phyloP scores from a whole-genome alignment of 208 protist genomes.

The Phytomonas sp. region DNA sequence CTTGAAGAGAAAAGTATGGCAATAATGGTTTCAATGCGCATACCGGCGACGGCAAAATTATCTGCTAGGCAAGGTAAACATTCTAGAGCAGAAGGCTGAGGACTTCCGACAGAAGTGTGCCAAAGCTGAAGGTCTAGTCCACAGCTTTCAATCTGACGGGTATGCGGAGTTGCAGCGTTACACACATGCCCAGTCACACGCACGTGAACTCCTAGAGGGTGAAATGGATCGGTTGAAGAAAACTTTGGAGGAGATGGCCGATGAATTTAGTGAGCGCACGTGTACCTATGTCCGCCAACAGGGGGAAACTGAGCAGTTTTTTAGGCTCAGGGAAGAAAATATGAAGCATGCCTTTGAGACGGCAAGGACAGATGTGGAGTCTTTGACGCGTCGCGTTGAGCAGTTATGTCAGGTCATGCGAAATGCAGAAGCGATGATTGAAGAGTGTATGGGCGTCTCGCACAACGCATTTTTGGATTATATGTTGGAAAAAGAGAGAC shows the following conservation, averaged over 20 bases:
- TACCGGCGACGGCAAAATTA: neutral
- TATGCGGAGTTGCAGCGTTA: neutral
- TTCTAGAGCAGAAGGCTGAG: neutral
- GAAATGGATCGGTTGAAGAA: conserved; percentile 30
- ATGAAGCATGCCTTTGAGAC: conserved; percentile 15
- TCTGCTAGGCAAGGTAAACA: neutral
- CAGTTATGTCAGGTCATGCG: neutral
- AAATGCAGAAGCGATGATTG: neutral
- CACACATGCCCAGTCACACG: neutral
- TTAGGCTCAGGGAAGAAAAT: conserved; percentile 19
- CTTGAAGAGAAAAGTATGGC: neutral
- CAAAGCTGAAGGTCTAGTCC: neutral
- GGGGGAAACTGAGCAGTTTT: conserved; percentile 31
- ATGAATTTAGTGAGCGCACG: conserved; percentile 55
- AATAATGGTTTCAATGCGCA: neutral
- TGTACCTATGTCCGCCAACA: conserved; percentile 48
- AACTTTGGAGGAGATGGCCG: conserved; percentile 38
- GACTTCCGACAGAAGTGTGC: too few species aligned
- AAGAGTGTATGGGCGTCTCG: neutral
- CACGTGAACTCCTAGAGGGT: conserved; percentile 10
- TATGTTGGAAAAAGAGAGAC: neutral
- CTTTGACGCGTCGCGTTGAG: neutral
- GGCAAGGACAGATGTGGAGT: conserved; percentile 9
- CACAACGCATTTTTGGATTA: neutral
- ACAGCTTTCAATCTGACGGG: conserved; percentile 1